These are phyloP conservation scores for Parachlorella kessleri DNA, from an alignment of 139 green algal genomes.

Conservation along the genomic window DNA sequence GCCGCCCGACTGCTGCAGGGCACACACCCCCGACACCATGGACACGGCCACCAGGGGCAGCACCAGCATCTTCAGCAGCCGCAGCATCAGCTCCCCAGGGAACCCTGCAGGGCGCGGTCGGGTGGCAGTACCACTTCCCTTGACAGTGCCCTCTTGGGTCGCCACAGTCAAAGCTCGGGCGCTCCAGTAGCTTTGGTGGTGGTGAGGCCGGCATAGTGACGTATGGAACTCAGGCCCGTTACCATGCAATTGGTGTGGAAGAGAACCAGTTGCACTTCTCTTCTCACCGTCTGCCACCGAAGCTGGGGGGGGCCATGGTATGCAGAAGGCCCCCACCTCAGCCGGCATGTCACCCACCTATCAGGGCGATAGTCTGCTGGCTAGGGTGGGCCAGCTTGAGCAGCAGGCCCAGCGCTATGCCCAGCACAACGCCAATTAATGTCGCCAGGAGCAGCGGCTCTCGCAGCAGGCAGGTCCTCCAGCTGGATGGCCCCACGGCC, in stretches of 20 bases:
- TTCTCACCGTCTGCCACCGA: no score
- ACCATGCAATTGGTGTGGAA: no score
- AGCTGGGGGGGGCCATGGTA: no score
- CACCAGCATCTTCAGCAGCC: constrained; percentile 58
- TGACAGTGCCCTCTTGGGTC: no score
- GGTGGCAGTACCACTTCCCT: no score
- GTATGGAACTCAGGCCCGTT: no score
- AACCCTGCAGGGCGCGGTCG: no score
- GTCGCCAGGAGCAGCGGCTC: constrained; percentile 27
- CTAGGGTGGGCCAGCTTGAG: constrained; percentile 12
- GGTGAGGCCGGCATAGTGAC: no score
- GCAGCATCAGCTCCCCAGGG: constrained; percentile 58
- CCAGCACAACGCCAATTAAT: constrained; percentile 28
- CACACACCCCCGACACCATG: constrained; percentile 54
- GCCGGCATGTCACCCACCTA: constrained; percentile 16
- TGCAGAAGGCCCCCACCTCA: no score
- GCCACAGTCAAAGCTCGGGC: no score
- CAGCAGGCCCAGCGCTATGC: constrained; percentile 11
- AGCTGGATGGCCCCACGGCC: constrained; percentile 18
- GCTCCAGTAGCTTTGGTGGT: no score
- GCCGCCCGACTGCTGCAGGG: constrained; percentile 12
- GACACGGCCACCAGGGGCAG: constrained; percentile 51
- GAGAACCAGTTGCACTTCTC: no score
- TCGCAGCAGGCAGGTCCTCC: neutral
- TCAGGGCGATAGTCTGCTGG: constrained; percentile 19